Percentiles rank a stretch among this genome's conserved stretches.
Evolutionary conservation across 2,329 filamentous ascomycete genomes (phyloP).

Genomic region (Talaromyces sp.): DNA sequence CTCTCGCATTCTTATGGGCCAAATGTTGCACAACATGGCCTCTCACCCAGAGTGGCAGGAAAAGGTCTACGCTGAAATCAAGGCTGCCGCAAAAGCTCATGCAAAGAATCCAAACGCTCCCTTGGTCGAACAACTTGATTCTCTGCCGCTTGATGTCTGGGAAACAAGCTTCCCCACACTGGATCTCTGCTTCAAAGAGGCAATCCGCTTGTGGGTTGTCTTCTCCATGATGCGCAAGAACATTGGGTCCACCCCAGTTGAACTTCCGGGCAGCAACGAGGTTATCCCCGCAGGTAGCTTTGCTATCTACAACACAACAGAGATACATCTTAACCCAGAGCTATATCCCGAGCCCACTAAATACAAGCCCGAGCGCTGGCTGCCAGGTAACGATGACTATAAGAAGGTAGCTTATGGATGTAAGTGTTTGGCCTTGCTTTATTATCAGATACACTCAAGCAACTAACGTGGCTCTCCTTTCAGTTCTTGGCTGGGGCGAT

Average conservation of each 20-base stretch:
- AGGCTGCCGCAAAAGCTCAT: constrained; percentile 6
- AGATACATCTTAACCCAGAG: constrained; percentile 8
- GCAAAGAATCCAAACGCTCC: constrained; percentile 10
- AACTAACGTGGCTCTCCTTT: constrained; percentile 1
- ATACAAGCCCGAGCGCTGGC: constrained; percentile 12
- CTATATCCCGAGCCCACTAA: constrained; percentile 15
- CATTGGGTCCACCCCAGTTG: neutral
- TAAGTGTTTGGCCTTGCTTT: constrained; percentile 4
- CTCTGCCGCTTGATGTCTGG: constrained; percentile 15
- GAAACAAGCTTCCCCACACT: constrained; percentile 9
- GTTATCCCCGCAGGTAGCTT: constrained; percentile 9
- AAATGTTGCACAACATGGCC: constrained; percentile 13
- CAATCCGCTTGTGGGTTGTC: constrained; percentile 16
- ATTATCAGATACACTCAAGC: neutral
- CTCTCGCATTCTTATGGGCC: constrained; percentile 5
- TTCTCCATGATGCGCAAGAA: constrained; percentile 9
- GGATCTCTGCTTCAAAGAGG: constrained; percentile 14
- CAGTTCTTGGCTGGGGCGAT: constrained; percentile 15
- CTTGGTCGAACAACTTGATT: constrained; percentile 15
- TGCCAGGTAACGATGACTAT: constrained; percentile 4
- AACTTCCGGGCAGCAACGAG: constrained; percentile 7
- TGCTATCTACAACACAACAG: constrained; percentile 3
- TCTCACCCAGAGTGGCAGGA: constrained; percentile 15
- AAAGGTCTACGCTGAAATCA: constrained; percentile 16
- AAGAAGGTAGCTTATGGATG: constrained; percentile 15